Conservation (phyloP, 345 rosid genomes). For the Heritiera littoralis region DNA sequence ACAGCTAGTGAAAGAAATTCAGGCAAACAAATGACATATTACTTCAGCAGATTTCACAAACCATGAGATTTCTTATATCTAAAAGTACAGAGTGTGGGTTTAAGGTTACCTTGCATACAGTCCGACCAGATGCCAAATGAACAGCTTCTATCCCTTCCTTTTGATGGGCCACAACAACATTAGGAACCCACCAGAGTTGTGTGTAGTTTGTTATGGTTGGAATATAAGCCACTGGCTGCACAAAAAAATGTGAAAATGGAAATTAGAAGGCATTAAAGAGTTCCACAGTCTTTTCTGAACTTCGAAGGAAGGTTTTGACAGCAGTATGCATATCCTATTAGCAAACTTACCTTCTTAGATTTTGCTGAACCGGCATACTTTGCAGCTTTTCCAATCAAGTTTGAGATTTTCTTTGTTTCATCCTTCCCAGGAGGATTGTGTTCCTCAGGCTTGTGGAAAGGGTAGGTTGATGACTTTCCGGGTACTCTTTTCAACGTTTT, state of each 20-base stretch:
- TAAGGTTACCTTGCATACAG: conserved; percentile 76
- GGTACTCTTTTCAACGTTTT: conserved; percentile 65
- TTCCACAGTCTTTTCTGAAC: background rate
- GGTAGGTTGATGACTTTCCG: conserved; percentile 72
- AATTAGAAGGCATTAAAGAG: conserved; percentile 8
- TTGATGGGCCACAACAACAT: conserved; percentile 95
- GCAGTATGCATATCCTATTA: conserved; percentile 3
- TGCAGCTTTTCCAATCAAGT: conserved; percentile 85
- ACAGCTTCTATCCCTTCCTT: conserved; percentile 97
- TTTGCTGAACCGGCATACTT: conserved; percentile 81
- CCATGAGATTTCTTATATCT: background rate
- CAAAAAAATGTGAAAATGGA: conserved; percentile 25
- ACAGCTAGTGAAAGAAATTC: background rate
- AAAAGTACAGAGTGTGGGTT: conserved; percentile 9
- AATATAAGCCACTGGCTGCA: conserved; percentile 68
- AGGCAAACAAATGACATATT: background rate
- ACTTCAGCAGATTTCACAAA: background rate
- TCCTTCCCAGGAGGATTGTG: conserved; percentile 92
- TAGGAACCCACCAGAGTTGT: conserved; percentile 98
- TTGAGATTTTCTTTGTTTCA: conserved; percentile 76
- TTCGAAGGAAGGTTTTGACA: conserved; percentile 10
- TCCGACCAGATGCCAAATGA: conserved; percentile 94
- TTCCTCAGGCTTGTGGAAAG: conserved; percentile 94
- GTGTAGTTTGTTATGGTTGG: conserved; percentile 96
- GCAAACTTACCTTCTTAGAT: conserved; percentile 69